Conservation (phyloP, 345 rosid genomes). For the Combretum micranthum region DNA sequence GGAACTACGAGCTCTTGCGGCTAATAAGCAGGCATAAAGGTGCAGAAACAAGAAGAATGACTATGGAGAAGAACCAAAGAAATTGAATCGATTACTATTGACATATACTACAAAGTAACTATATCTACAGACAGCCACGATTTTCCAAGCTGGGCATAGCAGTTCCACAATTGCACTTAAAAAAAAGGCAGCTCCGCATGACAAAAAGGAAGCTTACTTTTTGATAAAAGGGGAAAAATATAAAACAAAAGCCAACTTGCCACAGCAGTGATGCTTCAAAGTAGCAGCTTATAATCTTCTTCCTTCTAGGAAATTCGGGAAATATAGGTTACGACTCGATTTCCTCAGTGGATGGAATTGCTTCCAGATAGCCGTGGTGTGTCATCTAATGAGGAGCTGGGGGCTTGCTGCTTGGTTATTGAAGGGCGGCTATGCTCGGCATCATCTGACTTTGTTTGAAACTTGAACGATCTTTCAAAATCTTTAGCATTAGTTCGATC, state of each 20-base stretch:
- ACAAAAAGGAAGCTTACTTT: too few relatives aligned
- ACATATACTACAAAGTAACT: neutral
- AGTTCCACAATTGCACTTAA: too few relatives aligned
- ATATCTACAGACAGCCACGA: neutral
- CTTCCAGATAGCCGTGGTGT: slow-evolving; percentile 20
- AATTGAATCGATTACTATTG: neutral
- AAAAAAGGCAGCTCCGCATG: too few relatives aligned
- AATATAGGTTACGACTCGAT: slow-evolving; percentile 29
- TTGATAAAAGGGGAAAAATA: too few relatives aligned
- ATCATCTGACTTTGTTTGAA: slow-evolving; percentile 35
- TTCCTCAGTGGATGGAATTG: slow-evolving; percentile 49
- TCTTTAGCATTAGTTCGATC: slow-evolving; percentile 62
- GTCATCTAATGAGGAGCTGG: slow-evolving; percentile 16
- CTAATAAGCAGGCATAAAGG: too few relatives aligned
- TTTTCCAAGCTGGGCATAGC: too few relatives aligned
- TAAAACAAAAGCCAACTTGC: too few relatives aligned
- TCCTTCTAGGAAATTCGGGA: too few relatives aligned
- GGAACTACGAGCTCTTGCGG: too few relatives aligned
- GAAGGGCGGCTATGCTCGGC: slow-evolving; percentile 25
- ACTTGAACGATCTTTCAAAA: slow-evolving; percentile 67
- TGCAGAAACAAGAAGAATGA: too few relatives aligned
- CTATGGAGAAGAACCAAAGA: too few relatives aligned
- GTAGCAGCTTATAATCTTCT: neutral
- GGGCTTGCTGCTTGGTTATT: slow-evolving; percentile 12
- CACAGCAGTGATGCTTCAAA: too few relatives aligned